Conservation (phyloP, 768 basidiomycete genomes). For the Naganishia randhawae region DNA sequence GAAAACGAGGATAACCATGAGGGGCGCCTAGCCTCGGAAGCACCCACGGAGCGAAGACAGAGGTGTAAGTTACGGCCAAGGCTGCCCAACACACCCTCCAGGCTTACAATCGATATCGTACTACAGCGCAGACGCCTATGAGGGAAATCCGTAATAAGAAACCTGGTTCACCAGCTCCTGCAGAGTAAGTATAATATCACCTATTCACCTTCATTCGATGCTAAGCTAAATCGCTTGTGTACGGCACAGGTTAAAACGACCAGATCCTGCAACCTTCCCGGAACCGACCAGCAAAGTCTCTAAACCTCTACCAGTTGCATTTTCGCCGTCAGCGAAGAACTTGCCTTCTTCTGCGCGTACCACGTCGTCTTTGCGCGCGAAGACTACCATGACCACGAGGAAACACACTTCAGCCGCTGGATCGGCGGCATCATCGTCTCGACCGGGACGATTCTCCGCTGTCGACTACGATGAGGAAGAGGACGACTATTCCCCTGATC, state of each 20-base stretch:
- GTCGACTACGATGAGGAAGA: conserved; percentile 5
- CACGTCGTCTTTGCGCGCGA: conserved; percentile 10
- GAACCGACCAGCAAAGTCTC: conserved; percentile 2
- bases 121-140: conserved; percentile 1
- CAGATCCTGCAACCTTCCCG: conserved; percentile 9
- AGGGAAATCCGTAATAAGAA: not conserved
- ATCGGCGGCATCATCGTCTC: not conserved
- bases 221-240: not conserved
- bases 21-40: not conserved
- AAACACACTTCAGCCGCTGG: conserved; percentile 15
- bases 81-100: not conserved
- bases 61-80: not conserved
- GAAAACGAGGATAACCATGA: not conserved
- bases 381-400: conserved; percentile 11
- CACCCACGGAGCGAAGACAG: not conserved
- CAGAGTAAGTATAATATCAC: not conserved
- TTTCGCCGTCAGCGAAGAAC: conserved; percentile 17
- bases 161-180: not conserved
- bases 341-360: conserved; percentile 2
- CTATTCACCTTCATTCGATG: not conserved
- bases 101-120: not conserved
- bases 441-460: conserved; percentile 8
- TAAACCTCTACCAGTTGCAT: conserved; percentile 16
- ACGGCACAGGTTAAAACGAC: not conserved
- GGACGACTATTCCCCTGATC: conserved; percentile 2